phyloP scores from a whole-genome alignment of 495 filamentous ascomycete species.

The Xylaria venustula region DNA sequence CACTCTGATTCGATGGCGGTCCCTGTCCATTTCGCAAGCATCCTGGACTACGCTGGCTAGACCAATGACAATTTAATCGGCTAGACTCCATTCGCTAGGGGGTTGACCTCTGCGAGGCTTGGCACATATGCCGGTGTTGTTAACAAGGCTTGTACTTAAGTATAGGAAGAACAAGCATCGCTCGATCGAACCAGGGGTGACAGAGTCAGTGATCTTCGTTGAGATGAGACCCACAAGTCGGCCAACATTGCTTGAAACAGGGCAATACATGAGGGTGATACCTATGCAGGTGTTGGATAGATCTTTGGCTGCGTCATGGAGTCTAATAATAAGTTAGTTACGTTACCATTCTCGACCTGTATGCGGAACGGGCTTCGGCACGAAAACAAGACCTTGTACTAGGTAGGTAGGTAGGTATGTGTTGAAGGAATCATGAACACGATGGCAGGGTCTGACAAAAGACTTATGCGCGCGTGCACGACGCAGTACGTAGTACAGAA shows the following conservation, averaged over 20 bases:
- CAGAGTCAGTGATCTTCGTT: slow-evolving; percentile 38
- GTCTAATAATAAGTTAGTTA: slow-evolving; percentile 13
- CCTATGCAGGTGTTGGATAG: slow-evolving; percentile 6
- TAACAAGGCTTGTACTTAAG: neutral
- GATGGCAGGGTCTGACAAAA: neutral
- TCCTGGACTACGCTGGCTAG: neutral
- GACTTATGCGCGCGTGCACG: neutral
- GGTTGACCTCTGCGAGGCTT: slow-evolving; percentile 5
- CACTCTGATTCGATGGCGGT: slow-evolving; percentile 26
- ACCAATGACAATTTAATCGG: slow-evolving; percentile 14
- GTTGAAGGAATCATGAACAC: neutral
- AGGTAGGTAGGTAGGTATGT: neutral
- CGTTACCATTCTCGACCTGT: slow-evolving; percentile 1
- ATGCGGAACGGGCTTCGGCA: slow-evolving; percentile 6
- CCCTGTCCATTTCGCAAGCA: neutral
- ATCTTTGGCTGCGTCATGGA: neutral
- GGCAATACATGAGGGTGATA: slow-evolving; percentile 21
- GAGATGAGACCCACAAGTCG: slow-evolving; percentile 36
- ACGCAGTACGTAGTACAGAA: neutral
- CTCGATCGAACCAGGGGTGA: slow-evolving; percentile 35
- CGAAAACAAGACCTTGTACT: neutral
- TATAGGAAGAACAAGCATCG: slow-evolving; percentile 19
- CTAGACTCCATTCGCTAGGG: slow-evolving; percentile 7
- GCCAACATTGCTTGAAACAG: slow-evolving; percentile 38
- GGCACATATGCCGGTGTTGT: slow-evolving; percentile 13